A percentile compares a stretch with the other conserved stretches of the same genome.
Evolutionary conservation across 2,329 filamentous ascomycete genomes (phyloP).

Genomic region (Apiospora saccharicola): DNA sequence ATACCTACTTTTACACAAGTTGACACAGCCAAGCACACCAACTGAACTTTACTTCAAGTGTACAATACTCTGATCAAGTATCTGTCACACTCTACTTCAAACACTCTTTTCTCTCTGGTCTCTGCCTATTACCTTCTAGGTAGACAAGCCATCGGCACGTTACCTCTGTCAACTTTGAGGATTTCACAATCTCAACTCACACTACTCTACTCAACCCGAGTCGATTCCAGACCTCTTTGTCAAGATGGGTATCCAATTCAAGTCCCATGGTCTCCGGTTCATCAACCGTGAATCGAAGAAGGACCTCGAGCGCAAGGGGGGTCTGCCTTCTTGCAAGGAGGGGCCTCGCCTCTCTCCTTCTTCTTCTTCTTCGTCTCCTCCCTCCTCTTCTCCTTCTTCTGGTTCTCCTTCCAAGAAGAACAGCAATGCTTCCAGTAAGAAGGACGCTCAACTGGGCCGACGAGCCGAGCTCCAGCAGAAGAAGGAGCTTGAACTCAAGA

Average conservation of each 20-base stretch:
- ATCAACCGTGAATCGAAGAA: background rate
- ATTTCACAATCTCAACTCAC: background rate
- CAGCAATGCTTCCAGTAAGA: too few species aligned
- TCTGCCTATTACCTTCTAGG: background rate
- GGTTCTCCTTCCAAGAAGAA: too few species aligned
- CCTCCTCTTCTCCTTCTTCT: too few species aligned
- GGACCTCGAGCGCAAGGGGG: background rate
- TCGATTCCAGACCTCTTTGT: background rate
- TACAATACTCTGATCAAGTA: slow-evolving; percentile 7
- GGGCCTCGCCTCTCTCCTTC: too few species aligned
- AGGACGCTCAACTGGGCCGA: background rate
- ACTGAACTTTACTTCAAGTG: background rate
- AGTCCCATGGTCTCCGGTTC: background rate
- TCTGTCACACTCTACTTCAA: background rate
- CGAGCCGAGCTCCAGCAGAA: background rate
- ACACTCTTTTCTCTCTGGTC: background rate
- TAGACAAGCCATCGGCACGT: background rate
- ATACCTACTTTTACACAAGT: background rate
- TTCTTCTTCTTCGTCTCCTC: too few species aligned
- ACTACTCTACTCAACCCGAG: background rate
- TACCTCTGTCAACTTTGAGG: background rate
- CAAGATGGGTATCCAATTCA: background rate
- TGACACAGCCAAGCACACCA: background rate
- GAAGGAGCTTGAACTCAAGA: background rate
- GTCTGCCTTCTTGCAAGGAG: too few species aligned